Percentiles rank a stretch among this genome's conserved stretches.
Conservation (phyloP, 768 basidiomycete species). For the Tylopilus subfusipes region DNA sequence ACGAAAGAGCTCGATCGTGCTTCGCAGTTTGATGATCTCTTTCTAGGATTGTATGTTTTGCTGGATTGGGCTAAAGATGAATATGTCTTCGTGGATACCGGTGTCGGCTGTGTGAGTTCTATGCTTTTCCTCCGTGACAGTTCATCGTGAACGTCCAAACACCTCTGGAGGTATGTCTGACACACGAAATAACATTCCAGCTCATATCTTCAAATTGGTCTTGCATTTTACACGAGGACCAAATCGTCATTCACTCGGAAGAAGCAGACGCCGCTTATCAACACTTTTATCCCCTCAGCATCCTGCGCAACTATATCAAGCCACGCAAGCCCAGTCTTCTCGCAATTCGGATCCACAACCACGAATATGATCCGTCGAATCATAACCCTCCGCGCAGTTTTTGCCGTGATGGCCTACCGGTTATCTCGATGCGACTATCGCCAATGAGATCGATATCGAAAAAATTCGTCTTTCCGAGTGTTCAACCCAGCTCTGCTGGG, state of each 20-base stretch:
- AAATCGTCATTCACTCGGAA: constrained; percentile 74
- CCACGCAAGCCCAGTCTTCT: constrained; percentile 24
- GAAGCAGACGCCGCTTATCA: constrained; percentile 63
- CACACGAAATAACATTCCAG: constrained; percentile 31
- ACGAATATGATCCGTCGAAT: constrained; percentile 2
- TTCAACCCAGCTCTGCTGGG: not conserved
- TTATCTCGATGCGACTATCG: constrained; percentile 39
- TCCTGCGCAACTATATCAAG: constrained; percentile 31
- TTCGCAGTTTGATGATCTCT: constrained; percentile 15
- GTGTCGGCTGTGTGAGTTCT: constrained; percentile 63
- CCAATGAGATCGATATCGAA: constrained; percentile 49
- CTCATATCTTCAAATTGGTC: constrained; percentile 72
- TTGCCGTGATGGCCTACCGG: constrained; percentile 34
- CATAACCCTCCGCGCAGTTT: constrained; percentile 6
- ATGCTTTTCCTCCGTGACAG: not conserved
- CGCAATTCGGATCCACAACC: constrained; percentile 2
- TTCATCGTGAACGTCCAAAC: constrained; percentile 2
- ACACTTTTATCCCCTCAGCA: constrained; percentile 58
- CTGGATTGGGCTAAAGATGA: constrained; percentile 63
- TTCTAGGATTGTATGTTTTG: constrained; percentile 59
- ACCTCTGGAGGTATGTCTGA: not conserved
- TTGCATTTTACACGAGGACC: constrained; percentile 61
- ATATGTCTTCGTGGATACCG: constrained; percentile 72
- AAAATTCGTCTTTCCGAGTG: constrained; percentile 49
- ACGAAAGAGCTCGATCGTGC: not conserved